Conservation (phyloP, 108 stramenopile genomes). For the Mediolabrus comicus region DNA sequence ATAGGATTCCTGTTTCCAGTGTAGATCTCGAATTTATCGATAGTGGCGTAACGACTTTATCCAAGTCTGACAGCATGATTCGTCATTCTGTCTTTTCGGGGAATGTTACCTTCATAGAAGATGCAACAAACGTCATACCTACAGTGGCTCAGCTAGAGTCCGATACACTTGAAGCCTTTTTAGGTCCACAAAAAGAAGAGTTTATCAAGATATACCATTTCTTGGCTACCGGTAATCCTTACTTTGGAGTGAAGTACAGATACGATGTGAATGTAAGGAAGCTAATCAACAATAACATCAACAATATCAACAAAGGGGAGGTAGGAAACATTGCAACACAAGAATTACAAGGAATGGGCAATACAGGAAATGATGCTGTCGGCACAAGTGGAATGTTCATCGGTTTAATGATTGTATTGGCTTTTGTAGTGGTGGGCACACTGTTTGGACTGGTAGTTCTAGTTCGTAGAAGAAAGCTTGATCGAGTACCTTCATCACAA, state of each 20-base stretch:
- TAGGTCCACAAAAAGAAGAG: not conserved
- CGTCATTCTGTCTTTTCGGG: conserved; percentile 1
- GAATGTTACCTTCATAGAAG: not conserved
- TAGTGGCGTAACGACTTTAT: not conserved
- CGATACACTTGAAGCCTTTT: not conserved
- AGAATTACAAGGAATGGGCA: not conserved
- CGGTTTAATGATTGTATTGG: not conserved
- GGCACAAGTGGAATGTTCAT: not conserved
- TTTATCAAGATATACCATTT: not conserved
- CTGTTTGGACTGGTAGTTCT: not conserved
- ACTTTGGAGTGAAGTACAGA: not conserved
- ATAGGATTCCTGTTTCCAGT: not conserved
- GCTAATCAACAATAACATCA: too few relatives aligned
- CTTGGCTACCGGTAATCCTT: not conserved
- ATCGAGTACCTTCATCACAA: not conserved
- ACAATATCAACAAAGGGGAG: not conserved
- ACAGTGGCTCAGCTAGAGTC: not conserved
- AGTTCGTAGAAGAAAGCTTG: not conserved
- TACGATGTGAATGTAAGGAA: not conserved
- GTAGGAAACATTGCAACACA: not conserved
- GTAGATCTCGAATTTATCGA: conserved; percentile 1
- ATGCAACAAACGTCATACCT: not conserved
- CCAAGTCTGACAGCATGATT: not conserved
- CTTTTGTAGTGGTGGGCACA: not conserved
- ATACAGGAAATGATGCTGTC: not conserved